Evolutionary conservation across 805 yeast species (phyloP).

Genomic region (Groenewaldozyma salmanticensis): DNA sequence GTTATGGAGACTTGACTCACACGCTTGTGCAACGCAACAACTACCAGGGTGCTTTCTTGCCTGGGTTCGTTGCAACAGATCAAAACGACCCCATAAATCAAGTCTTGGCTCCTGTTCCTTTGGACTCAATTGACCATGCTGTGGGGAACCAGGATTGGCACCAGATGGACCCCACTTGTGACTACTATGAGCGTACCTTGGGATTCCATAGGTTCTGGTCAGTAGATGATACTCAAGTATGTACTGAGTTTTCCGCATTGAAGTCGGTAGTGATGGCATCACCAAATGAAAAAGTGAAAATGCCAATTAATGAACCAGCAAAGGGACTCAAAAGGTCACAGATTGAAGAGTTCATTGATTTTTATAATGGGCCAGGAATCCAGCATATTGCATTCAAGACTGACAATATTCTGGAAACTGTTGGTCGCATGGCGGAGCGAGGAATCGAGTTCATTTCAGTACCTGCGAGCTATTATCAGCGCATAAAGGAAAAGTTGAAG

Average conservation of each 20-base stretch:
- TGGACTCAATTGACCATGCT: slow-evolving; percentile 58
- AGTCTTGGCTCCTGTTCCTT: slow-evolving; percentile 30
- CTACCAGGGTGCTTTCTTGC: slow-evolving; percentile 41
- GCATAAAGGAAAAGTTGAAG: slow-evolving; percentile 37
- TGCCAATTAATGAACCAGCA: slow-evolving; percentile 85
- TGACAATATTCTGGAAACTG: slow-evolving; percentile 47
- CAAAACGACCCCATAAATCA: slow-evolving; percentile 17
- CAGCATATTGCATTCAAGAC: slow-evolving; percentile 75
- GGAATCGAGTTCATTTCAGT: slow-evolving; percentile 65
- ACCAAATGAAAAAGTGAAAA: slow-evolving; percentile 50
- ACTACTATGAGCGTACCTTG: slow-evolving; percentile 49
- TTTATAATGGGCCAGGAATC: slow-evolving; percentile 70
- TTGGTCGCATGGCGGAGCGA: slow-evolving; percentile 41
- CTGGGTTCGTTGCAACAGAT: slow-evolving; percentile 32
- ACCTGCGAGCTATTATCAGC: slow-evolving; percentile 47
- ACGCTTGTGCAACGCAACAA: slow-evolving; percentile 45
- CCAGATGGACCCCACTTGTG: slow-evolving; percentile 48
- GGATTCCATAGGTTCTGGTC: slow-evolving; percentile 80
- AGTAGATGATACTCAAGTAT: slow-evolving; percentile 69
- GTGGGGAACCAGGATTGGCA: slow-evolving; percentile 74
- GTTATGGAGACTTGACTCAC: slow-evolving; percentile 58
- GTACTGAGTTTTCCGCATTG: slow-evolving; percentile 60
- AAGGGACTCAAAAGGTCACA: slow-evolving; percentile 57
- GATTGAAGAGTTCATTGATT: slow-evolving; percentile 72
- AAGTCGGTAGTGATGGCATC: slow-evolving; percentile 72